Percentiles rank a stretch among this genome's conserved stretches.
Evolutionary conservation across 2,329 filamentous ascomycete genomes (phyloP).

Genomic region (Daldinia sp.): DNA sequence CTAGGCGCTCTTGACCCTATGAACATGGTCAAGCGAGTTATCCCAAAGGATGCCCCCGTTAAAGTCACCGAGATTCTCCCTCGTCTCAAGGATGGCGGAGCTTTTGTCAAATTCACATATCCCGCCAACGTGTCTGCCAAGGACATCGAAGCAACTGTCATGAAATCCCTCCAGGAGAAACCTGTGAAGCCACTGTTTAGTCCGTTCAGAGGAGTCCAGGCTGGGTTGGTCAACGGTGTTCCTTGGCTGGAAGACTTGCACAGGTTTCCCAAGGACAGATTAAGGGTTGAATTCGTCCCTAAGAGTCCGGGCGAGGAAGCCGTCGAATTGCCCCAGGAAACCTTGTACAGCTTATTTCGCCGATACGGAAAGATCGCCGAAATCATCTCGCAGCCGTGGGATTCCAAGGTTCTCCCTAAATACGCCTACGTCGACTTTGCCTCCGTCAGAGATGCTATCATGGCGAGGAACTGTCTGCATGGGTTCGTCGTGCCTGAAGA

Average conservation of each 20-base stretch:
- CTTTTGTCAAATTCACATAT: conserved; percentile 72
- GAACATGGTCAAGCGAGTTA: conserved; percentile 65
- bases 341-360: conserved; percentile 85
- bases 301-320: conserved; percentile 73
- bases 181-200: conserved; percentile 91
- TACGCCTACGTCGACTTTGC: conserved; percentile 84
- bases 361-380: conserved; percentile 90
- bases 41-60: conserved; percentile 68
- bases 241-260: conserved; percentile 96
- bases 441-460: conserved; percentile 76
- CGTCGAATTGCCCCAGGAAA: conserved; percentile 84
- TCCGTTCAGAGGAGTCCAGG: conserved; percentile 75
- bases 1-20: conserved; percentile 62
- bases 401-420: conserved; percentile 84
- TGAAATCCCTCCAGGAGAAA: conserved; percentile 69
- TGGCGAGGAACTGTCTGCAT: conserved; percentile 93
- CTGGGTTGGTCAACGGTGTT: conserved; percentile 78
- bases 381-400: conserved; percentile 81
- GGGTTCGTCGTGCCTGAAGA: conserved; percentile 76
- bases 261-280: conserved; percentile 75
- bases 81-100: conserved; percentile 88
- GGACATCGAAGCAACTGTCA: conserved; percentile 68
- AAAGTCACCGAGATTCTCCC: conserved; percentile 84
- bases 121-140: conserved; percentile 53
- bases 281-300: conserved; percentile 87